A percentile compares a stretch with the other conserved stretches of the same genome.
These are phyloP conservation scores for Leucaena leucocephala DNA, from an alignment of 306 rosid species.

Conservation along the genomic window DNA sequence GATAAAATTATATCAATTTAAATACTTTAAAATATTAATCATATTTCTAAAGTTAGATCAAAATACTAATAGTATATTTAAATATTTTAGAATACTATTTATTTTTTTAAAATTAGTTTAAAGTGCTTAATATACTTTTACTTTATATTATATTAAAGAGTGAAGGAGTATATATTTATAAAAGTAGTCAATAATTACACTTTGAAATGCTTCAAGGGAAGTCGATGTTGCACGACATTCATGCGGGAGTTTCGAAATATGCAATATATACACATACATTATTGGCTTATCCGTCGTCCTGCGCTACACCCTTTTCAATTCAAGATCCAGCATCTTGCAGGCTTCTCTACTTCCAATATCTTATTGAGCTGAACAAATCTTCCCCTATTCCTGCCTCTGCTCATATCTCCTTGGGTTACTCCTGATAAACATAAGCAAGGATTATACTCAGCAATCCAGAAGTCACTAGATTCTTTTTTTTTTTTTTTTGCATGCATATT, in stretches of 20 bases:
- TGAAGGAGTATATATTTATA: conserved; percentile 18
- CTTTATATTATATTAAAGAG: no score
- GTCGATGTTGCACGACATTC: conserved; percentile 25
- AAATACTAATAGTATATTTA: no score
- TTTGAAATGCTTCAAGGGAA: conserved; percentile 23
- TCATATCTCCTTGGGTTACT: conserved; percentile 40
- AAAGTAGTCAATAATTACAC: conserved; percentile 25
- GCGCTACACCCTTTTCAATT: conserved; percentile 25
- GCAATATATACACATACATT: conserved; percentile 38
- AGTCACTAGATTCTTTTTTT: background rate
- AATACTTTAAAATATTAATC: no score
- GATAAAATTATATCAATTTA: no score
- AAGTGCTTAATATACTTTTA: no score
- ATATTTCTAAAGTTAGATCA: no score
- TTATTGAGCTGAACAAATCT: conserved; percentile 33
- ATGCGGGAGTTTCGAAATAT: conserved; percentile 38
- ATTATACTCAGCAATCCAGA: conserved; percentile 2
- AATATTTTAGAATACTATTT: no score
- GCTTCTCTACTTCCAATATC: conserved; percentile 14
- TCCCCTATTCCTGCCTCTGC: conserved; percentile 30
- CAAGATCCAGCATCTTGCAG: conserved; percentile 26
- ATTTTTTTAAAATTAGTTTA: no score
- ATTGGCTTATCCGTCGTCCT: conserved; percentile 31
- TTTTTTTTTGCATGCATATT: background rate
- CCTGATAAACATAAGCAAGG: conserved; percentile 42